These are phyloP conservation scores for Tilletiaria anomala DNA, from an alignment of 1,284 basidiomycete species.

Conservation along the genomic window DNA sequence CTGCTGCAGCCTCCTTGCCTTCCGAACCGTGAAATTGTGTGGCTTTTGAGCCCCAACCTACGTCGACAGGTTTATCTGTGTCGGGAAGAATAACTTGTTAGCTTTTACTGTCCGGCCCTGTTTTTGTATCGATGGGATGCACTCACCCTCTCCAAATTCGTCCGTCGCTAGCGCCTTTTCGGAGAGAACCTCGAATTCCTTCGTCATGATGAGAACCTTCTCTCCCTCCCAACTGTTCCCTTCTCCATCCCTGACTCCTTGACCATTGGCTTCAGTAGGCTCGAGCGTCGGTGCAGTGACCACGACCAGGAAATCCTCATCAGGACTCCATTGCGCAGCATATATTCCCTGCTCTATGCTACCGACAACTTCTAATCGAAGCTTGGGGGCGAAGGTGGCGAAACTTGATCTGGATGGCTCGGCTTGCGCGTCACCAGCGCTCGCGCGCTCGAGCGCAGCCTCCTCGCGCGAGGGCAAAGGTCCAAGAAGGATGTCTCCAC, in stretches of 20 bases:
- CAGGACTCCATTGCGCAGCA: slow-evolving; percentile 75
- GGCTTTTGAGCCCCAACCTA: slow-evolving; percentile 93
- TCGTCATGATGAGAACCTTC: slow-evolving; percentile 75
- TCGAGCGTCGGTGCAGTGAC: slow-evolving; percentile 17
- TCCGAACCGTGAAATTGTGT: slow-evolving; percentile 96
- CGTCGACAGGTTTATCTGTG: slow-evolving; percentile 79
- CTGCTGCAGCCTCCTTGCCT: slow-evolving; percentile 65
- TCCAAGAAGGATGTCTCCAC: slow-evolving; percentile 30
- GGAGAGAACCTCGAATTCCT: slow-evolving; percentile 70
- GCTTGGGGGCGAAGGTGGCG: not conserved
- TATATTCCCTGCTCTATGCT: slow-evolving; percentile 70
- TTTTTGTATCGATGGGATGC: slow-evolving; percentile 3
- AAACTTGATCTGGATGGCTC: not conserved
- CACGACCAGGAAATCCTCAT: slow-evolving; percentile 67
- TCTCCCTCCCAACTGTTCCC: slow-evolving; percentile 34
- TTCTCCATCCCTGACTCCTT: no score
- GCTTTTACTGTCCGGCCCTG: not conserved
- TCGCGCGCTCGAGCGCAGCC: not conserved
- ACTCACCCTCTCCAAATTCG: slow-evolving; percentile 69
- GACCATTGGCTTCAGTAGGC: slow-evolving; percentile 1
- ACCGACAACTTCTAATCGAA: slow-evolving; percentile 44
- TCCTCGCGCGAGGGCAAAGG: slow-evolving; percentile 8
- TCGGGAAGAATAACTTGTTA: not conserved
- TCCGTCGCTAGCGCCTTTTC: slow-evolving; percentile 58
- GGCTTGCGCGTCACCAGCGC: not conserved